phyloP scores from a whole-genome alignment of 345 rosid species.

The Arabidopsis thaliana region TAIR10.1 NC_003076.8:15005001-15005500 shows the following conservation, averaged over 20 bases:
- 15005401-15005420: background rate
- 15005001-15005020: conserved; percentile 60
- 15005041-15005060: conserved; percentile 62
- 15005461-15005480: background rate
- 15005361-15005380: background rate
- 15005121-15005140: conserved; percentile 63
- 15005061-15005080: conserved; percentile 64
- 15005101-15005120: conserved; percentile 60
- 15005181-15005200: conserved; percentile 1
- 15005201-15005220: background rate
- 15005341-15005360: background rate
- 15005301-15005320: conserved; percentile 6
- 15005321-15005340: background rate
- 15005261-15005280: background rate
- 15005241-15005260: background rate
- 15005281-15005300: background rate
- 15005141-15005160: conserved; percentile 21
- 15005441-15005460: background rate
- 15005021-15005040: conserved; percentile 58
- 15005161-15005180: background rate
- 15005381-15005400: background rate
- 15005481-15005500: background rate
- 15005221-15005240: background rate
- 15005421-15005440: background rate
- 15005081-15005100: conserved; percentile 64